Conservation (phyloP, 306 rosid species). For the Ormosia semicastrata region DNA sequence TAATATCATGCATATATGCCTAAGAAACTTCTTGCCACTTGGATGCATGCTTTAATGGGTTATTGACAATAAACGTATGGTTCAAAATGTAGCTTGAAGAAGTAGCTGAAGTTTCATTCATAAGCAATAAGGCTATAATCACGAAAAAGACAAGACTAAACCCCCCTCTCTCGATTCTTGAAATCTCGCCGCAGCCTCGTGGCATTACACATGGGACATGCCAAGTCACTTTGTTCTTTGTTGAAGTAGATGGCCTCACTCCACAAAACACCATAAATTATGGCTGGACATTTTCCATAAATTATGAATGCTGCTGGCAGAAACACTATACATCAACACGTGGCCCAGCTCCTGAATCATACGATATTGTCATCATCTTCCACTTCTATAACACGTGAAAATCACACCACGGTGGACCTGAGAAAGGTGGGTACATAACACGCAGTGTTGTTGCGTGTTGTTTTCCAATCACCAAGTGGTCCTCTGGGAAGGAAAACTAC, state of each 20-base stretch:
- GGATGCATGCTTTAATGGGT: no score
- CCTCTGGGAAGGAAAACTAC: background rate
- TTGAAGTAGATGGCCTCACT: background rate
- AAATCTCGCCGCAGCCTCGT: background rate
- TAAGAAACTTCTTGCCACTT: no score
- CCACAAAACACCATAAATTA: background rate
- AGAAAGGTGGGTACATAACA: background rate
- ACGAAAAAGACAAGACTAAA: background rate
- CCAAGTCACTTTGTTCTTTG: background rate
- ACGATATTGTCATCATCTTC: background rate
- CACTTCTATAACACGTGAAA: background rate
- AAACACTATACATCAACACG: background rate
- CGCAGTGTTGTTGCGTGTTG: background rate
- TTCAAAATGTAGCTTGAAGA: background rate
- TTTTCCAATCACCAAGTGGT: background rate
- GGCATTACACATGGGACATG: background rate
- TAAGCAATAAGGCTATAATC: background rate
- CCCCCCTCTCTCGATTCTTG: background rate
- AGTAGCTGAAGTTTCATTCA: background rate
- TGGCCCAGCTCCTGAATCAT: background rate
- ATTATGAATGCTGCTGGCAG: background rate
- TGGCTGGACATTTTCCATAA: background rate
- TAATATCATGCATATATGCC: no score
- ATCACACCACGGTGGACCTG: background rate
- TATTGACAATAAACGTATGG: background rate